Conservation (phyloP, 176 grass and related monocot genomes). For the Echinochloa phyllopogon region DNA sequence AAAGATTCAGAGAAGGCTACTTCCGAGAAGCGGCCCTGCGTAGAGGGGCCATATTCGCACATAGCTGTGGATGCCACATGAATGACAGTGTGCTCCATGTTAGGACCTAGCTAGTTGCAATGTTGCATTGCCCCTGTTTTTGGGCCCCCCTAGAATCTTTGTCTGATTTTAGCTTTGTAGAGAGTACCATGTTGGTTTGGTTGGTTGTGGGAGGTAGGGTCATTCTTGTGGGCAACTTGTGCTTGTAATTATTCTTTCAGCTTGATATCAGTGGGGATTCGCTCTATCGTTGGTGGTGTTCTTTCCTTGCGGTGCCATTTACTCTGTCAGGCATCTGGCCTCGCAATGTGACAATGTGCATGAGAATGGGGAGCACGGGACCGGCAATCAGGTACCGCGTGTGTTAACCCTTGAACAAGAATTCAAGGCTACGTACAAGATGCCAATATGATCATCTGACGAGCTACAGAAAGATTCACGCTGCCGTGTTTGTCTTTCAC, state of each 20-base stretch:
- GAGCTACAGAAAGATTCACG: not conserved
- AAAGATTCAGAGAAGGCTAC: conserved; percentile 47
- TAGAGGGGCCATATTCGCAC: conserved; percentile 40
- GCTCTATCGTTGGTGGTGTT: conserved; percentile 22
- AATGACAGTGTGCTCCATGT: conserved; percentile 5
- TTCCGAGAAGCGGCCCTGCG: conserved; percentile 36
- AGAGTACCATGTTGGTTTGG: conserved; percentile 26
- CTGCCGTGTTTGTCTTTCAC: not conserved
- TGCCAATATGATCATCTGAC: not conserved
- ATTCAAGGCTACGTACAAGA: not conserved
- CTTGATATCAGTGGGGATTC: conserved; percentile 49
- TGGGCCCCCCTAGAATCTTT: conserved; percentile 61
- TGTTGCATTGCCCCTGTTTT: conserved; percentile 64
- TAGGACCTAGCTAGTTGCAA: conserved; percentile 49
- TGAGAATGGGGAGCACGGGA: not conserved
- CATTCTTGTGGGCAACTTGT: conserved; percentile 67
- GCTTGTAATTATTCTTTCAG: conserved; percentile 87
- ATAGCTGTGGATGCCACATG: conserved; percentile 40
- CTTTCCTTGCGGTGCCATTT: conserved; percentile 27
- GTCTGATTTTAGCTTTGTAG: conserved; percentile 51
- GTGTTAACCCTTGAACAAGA: not conserved
- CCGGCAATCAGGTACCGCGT: not conserved
- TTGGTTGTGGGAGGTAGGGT: conserved; percentile 42
- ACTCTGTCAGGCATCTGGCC: not conserved
- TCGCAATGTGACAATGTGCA: not conserved